Evolutionary conservation across 2,329 filamentous ascomycete genomes (phyloP), one percentile per base, ranked within the genome.

Genomic region (Fusarium sp.): DNA sequence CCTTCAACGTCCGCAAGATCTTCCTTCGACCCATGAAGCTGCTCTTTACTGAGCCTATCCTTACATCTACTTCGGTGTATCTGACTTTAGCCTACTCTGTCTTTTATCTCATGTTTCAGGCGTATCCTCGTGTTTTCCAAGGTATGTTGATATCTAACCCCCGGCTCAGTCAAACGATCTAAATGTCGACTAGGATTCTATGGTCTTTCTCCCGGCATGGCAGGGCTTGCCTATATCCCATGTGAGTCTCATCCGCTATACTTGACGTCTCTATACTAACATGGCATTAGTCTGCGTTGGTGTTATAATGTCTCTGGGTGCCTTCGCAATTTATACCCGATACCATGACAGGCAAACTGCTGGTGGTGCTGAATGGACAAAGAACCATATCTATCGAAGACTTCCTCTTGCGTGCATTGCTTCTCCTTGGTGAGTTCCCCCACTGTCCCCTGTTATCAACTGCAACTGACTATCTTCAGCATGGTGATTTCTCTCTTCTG

Each of bases 401-500:
- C 64, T 81, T 50, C 69, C 87, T 80, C 76, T 84, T 23, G 83
- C 82, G 5, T 91, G 90, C 9, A 88, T 90, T 65, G 89, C 89
- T 13, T 86, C 90, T n/a, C 89, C 90, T 0, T 89, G 91, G 80
- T 86, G 86, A 43, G 87, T 86, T 88, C 67, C 68, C 87, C 15
- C 13, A 19, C 18, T 42, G 25, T 15, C 10, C 11, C 19, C 9
- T 33, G 5, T 16, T 19, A 21, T 15, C 13, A n/a, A 32, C 53
- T 43, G 10, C 28, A 44, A 32, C 60, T 70, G 13, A 70, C 42
- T 21, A 28, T 54, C 42, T 37, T 84, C 83, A 60, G 81, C n/a
- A 82, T 91, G 43, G 89, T 90, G 0, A 79, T 89, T 46, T 86
- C 87, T 21, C 81, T 90, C 9, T 89, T 90, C 79, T 89, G 87